Conservation (phyloP, 2,329 filamentous ascomycete genomes). For the Volutella citrinella region DNA sequence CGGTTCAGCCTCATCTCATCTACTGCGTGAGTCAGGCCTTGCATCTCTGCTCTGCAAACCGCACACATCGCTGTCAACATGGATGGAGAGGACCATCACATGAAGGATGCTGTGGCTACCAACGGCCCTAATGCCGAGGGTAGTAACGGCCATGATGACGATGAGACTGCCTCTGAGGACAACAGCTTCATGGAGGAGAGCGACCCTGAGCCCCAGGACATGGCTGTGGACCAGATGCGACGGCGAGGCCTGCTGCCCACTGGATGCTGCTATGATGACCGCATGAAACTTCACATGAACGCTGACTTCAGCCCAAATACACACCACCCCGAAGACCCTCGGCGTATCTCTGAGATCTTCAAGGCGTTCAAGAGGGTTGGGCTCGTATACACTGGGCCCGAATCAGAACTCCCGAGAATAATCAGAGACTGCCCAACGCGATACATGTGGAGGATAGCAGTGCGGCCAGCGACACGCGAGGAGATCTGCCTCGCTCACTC, state of each 20-base stretch:
- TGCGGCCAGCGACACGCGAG: slow-evolving; percentile 70
- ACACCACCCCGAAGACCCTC: slow-evolving; percentile 90
- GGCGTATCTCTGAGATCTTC: slow-evolving; percentile 90
- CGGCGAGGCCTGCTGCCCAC: slow-evolving; percentile 59
- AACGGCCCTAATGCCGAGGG: slow-evolving; percentile 21
- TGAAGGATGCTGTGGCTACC: slow-evolving; percentile 36
- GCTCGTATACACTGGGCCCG: slow-evolving; percentile 64
- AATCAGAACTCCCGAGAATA: slow-evolving; percentile 50
- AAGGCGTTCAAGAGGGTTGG: slow-evolving; percentile 80
- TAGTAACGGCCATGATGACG: slow-evolving; percentile 27
- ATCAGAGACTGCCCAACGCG: slow-evolving; percentile 53
- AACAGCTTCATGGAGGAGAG: slow-evolving; percentile 34
- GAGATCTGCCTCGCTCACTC: slow-evolving; percentile 83
- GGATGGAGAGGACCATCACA: slow-evolving; percentile 43
- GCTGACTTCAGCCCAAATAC: slow-evolving; percentile 69
- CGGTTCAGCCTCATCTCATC: too few relatives aligned
- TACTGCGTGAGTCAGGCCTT: too few relatives aligned
- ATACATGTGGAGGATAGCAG: slow-evolving; percentile 74
- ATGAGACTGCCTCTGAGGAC: slow-evolving; percentile 32
- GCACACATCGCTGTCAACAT: slow-evolving; percentile 34
- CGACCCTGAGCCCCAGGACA: slow-evolving; percentile 34
- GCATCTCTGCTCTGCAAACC: too few relatives aligned
- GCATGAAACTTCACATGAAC: slow-evolving; percentile 95
- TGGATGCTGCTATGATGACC: slow-evolving; percentile 83
- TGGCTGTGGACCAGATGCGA: slow-evolving; percentile 36